A percentile compares a stretch with the other conserved stretches of the same genome.
These are phyloP conservation scores for Pedinophyceae sp. DNA, from an alignment of 139 green algal species.

Conservation along the genomic window DNA sequence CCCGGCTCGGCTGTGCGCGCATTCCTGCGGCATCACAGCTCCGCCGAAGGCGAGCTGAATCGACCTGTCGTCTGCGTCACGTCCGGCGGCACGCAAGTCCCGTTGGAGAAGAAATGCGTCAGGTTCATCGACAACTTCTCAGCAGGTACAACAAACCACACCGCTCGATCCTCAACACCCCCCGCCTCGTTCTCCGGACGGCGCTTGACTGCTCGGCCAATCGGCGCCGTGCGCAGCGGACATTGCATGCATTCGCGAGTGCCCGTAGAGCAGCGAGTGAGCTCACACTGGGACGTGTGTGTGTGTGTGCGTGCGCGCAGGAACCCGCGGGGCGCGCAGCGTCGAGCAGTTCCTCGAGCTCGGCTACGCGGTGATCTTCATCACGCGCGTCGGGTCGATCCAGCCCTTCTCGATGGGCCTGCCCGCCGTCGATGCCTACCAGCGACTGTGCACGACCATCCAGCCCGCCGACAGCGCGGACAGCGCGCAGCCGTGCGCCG, in stretches of 20 bases:
- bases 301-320: too few relatives aligned
- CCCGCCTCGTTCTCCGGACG: too few relatives aligned
- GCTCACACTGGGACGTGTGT: too few relatives aligned
- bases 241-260: too few relatives aligned
- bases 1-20: too few relatives aligned
- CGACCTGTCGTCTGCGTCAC: too few relatives aligned
- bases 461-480: not conserved
- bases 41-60: too few relatives aligned
- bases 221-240: too few relatives aligned
- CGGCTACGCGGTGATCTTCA: constrained; percentile 86
- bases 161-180: not conserved
- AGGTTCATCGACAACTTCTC: constrained; percentile 98
- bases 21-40: too few relatives aligned
- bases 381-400: constrained; percentile 55
- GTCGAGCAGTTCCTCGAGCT: constrained; percentile 67
- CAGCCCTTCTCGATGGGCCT: constrained; percentile 65
- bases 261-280: too few relatives aligned
- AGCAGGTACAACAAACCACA: not conserved
- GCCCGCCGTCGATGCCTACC: constrained; percentile 18
- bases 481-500: not conserved
- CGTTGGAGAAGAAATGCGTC: constrained; percentile 82
- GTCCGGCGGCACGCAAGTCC: constrained; percentile 88
- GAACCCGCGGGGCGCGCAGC: constrained; percentile 69
- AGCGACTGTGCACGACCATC: constrained; percentile 13
- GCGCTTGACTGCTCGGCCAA: too few relatives aligned